phyloP scores from a whole-genome alignment of 768 basidiomycete genomes.

The Tulasnella sp. region DNA sequence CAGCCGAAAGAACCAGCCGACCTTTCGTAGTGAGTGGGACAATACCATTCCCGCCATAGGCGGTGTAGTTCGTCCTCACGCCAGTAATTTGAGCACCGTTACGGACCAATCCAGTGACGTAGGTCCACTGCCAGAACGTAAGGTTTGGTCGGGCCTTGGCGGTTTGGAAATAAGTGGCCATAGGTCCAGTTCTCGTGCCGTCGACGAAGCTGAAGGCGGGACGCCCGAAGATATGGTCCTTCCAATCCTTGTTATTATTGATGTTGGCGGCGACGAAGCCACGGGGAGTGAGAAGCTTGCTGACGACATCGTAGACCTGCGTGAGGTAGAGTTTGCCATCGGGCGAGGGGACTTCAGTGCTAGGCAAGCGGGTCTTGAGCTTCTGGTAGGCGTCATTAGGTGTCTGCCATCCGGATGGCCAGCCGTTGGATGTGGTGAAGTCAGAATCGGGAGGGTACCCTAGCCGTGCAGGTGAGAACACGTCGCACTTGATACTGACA shows the following conservation, averaged over 20 bases:
- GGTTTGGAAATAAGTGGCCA: conserved; percentile 49
- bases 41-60: conserved; percentile 43
- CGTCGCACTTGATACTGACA: not conserved
- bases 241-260: conserved; percentile 43
- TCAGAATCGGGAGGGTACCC: conserved; percentile 40
- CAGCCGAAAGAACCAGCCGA: conserved; percentile 49
- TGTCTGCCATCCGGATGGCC: conserved; percentile 44
- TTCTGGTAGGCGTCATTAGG: conserved; percentile 40
- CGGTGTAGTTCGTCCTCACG: conserved; percentile 48
- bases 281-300: conserved; percentile 34
- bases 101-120: conserved; percentile 42
- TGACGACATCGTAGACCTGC: conserved; percentile 36
- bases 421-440: conserved; percentile 39
- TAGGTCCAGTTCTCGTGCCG: conserved; percentile 40
- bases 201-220: conserved; percentile 27
- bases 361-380: conserved; percentile 39
- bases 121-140: conserved; percentile 36
- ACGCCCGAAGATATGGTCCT: conserved; percentile 51
- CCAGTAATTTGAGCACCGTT: conserved; percentile 44
- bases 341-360: conserved; percentile 45
- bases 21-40: conserved; percentile 42
- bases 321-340: conserved; percentile 48
- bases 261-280: conserved; percentile 35
- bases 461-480: conserved; percentile 31
- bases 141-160: conserved; percentile 42